These are phyloP conservation scores for Torulaspora indica DNA, from an alignment of 805 yeast genomes.

Conservation along the genomic window DNA sequence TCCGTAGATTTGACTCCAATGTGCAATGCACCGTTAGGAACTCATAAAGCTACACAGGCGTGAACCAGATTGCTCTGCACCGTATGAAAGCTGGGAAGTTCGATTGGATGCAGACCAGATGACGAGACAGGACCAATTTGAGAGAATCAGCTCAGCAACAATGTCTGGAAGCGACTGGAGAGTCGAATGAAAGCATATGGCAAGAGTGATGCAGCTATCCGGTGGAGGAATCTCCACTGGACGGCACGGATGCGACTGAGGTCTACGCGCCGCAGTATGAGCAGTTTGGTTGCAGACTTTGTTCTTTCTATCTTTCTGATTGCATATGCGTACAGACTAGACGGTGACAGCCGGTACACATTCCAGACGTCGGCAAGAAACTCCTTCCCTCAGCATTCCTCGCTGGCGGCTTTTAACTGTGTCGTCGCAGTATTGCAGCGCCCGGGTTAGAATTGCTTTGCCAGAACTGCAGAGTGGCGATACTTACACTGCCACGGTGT, in stretches of 20 bases:
- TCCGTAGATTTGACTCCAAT: too few species aligned
- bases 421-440: slow-evolving; percentile 55
- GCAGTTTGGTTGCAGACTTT: slow-evolving; percentile 36
- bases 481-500: slow-evolving; percentile 43
- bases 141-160: background rate
- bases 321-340: slow-evolving; percentile 58
- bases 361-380: slow-evolving; percentile 47
- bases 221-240: background rate
- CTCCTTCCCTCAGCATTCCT: slow-evolving; percentile 47
- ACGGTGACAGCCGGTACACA: slow-evolving; percentile 44
- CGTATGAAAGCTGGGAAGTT: too few species aligned
- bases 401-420: slow-evolving; percentile 48
- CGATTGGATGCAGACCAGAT: too few species aligned
- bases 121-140: too few species aligned
- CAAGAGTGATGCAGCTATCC: slow-evolving; percentile 1
- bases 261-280: slow-evolving; percentile 48
- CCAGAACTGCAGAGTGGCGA: slow-evolving; percentile 48
- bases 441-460: slow-evolving; percentile 54
- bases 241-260: slow-evolving; percentile 39
- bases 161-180: slow-evolving; percentile 1
- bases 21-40: too few species aligned
- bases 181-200: background rate
- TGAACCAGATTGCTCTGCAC: too few species aligned
- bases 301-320: slow-evolving; percentile 49
- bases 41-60: too few species aligned